Base-by-base conservation (phyloP, 129 eudicot species). In the Erigeron canadensis region DNA sequence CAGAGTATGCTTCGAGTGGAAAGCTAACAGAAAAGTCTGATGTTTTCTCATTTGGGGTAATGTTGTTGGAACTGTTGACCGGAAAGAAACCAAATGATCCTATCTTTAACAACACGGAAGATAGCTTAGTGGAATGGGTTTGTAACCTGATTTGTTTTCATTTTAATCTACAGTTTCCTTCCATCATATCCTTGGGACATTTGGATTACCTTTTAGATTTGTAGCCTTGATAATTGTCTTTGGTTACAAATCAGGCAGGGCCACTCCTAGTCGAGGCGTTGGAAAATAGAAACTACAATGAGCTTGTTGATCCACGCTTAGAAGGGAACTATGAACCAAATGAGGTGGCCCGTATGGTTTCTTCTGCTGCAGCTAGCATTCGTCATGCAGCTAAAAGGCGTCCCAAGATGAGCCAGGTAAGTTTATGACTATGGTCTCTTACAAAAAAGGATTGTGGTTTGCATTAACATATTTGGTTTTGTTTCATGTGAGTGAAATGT, bases 1-100 rank as follows among this genome's bases (percentile, higher is more conserved):
- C 98, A 13, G 98, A 92, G 72, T 92, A 92, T 77, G 98, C 95
- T 67, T 83, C 94, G 16, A 92, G 98, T 13, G 98, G 98, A 55
- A 89, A 92, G 77, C 84, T 92, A 23, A 84, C 95, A 4, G 97
- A 91, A 62, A 91, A 88, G 62, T 92, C 96, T 10, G 96, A 92
- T 70, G 98, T 92, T 50, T 92, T 89, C 79, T 92, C 98, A 67
- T 92, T 84, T 59, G 98, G 98, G 21, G 96, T 92, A 18, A 85
- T 92, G 96, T 86, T 92, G 57, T 80, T 92, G 46, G 96, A 92
- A 67, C 79, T 92, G 63, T 73, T 92, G 63, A 89, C 91, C 1
- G 96, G 98, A 38, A 81, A 77, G 21, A 74, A 77, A 71, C 98
- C 96, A 0, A 82, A 83, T 13, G 98, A 92, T 72, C 89, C 81